Conservation (phyloP, 2,329 filamentous ascomycete genomes). For the Fusarium pseudonygamai region DNA sequence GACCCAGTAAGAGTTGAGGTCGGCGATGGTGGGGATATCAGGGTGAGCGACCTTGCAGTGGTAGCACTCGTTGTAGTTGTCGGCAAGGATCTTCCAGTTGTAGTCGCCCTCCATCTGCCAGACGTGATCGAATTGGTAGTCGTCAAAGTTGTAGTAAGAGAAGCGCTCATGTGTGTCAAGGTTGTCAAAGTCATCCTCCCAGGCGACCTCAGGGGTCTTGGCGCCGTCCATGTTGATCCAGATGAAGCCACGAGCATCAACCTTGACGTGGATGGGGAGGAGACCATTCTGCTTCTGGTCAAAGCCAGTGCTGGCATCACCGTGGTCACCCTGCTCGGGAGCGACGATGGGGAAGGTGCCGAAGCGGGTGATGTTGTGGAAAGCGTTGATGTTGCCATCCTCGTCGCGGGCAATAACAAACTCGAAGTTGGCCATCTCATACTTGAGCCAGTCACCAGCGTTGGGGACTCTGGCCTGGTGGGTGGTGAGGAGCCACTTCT, state of each 20-base stretch:
- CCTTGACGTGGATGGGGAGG: constrained; percentile 62
- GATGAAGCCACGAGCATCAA: constrained; percentile 64
- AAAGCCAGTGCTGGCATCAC: constrained; percentile 64
- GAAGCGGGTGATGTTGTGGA: constrained; percentile 71
- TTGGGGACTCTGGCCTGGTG: constrained; percentile 61
- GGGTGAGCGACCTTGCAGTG: constrained; percentile 69
- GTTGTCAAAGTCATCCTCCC: constrained; percentile 61
- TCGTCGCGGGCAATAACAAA: constrained; percentile 63
- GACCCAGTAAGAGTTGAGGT: constrained; percentile 65
- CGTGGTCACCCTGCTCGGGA: constrained; percentile 57
- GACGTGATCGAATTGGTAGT: constrained; percentile 66
- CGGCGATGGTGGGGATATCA: constrained; percentile 64
- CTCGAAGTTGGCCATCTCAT: constrained; percentile 63
- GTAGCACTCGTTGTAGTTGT: constrained; percentile 75
- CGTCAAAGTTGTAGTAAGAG: constrained; percentile 57
- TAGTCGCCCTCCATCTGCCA: constrained; percentile 66
- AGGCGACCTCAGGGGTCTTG: constrained; percentile 57
- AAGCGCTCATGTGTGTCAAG: constrained; percentile 58
- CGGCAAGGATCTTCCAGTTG: constrained; percentile 69
- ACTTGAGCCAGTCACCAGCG: constrained; percentile 66
- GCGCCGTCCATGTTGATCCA: constrained; percentile 66
- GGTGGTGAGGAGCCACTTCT: constrained; percentile 65
- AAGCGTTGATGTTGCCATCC: constrained; percentile 63
- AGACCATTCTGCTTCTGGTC: constrained; percentile 65
- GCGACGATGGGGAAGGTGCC: constrained; percentile 64